Evolutionary conservation across 78 protist species (phyloP).

Genomic region (Mastigamoeba balamuthi): DNA sequence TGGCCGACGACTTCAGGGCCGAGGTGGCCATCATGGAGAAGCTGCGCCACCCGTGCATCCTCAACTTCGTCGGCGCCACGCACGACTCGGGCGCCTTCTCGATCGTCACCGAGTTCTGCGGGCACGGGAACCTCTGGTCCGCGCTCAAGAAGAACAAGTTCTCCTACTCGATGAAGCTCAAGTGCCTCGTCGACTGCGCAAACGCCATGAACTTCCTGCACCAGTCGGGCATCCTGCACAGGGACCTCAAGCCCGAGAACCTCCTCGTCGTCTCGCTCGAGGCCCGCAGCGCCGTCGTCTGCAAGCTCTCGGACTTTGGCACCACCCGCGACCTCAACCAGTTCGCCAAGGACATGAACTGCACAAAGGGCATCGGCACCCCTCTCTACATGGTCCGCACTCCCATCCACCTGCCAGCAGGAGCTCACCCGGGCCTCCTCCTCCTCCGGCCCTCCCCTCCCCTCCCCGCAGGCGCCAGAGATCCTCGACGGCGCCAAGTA

Average conservation of each 20-base stretch:
- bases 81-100: neutral
- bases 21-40: slow-evolving; percentile 4
- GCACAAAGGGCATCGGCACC: too few relatives aligned
- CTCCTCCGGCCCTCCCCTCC: too few relatives aligned
- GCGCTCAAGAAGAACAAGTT: neutral
- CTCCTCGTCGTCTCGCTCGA: slow-evolving; percentile 5
- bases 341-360: too few relatives aligned
- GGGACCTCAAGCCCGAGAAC: slow-evolving; percentile 8
- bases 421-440: too few relatives aligned
- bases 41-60: neutral
- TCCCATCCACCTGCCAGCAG: too few relatives aligned
- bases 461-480: too few relatives aligned
- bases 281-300: too few relatives aligned
- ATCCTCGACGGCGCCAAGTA: too few relatives aligned
- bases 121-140: neutral
- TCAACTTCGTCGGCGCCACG: neutral
- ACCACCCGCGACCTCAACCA: too few relatives aligned
- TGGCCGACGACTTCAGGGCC: neutral
- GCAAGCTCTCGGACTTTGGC: too few relatives aligned
- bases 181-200: neutral
- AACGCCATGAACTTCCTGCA: neutral
- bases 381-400: too few relatives aligned
- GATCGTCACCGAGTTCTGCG: neutral
- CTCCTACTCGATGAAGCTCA: neutral
- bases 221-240: neutral